A percentile compares a stretch with the other conserved stretches of the same genome.
Conservation (phyloP, 2,329 filamentous ascomycete species). For the Davidsoniella virescens region DNA sequence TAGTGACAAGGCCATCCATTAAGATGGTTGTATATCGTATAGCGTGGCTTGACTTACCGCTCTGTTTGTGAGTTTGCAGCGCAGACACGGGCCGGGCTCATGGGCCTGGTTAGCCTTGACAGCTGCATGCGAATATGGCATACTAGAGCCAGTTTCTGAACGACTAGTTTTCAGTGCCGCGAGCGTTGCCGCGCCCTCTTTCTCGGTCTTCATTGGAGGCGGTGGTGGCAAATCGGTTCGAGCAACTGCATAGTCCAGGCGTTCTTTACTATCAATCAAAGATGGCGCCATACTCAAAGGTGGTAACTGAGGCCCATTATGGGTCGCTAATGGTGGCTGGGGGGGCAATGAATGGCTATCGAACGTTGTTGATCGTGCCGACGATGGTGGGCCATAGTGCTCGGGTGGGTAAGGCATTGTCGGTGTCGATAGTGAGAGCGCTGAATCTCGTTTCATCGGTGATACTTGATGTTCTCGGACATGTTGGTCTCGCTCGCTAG, state of each 20-base stretch:
- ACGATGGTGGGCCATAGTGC: not conserved
- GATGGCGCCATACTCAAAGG: not conserved
- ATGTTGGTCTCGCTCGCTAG: constrained; percentile 36
- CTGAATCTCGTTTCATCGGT: constrained; percentile 27
- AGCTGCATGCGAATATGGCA: not conserved
- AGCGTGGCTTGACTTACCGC: constrained; percentile 1
- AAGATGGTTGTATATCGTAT: too few species aligned
- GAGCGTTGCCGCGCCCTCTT: constrained; percentile 13
- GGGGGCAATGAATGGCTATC: not conserved
- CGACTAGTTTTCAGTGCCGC: not conserved
- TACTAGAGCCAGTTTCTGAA: not conserved
- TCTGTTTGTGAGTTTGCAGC: constrained; percentile 11
- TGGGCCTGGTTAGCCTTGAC: not conserved
- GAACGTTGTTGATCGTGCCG: not conserved
- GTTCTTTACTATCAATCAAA: not conserved
- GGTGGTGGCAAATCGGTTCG: not conserved
- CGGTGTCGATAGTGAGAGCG: constrained; percentile 24
- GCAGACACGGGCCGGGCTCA: constrained; percentile 5
- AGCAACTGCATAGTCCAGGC: not conserved
- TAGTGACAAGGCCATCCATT: not conserved
- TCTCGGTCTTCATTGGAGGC: not conserved
- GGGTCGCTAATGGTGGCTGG: not conserved
- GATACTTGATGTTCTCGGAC: constrained; percentile 27
- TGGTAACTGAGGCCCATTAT: constrained; percentile 1
- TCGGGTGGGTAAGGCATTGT: constrained; percentile 19